Evolutionary conservation across 2,329 filamentous ascomycete genomes (phyloP).

Genomic region (Grosmannia huntii): DNA sequence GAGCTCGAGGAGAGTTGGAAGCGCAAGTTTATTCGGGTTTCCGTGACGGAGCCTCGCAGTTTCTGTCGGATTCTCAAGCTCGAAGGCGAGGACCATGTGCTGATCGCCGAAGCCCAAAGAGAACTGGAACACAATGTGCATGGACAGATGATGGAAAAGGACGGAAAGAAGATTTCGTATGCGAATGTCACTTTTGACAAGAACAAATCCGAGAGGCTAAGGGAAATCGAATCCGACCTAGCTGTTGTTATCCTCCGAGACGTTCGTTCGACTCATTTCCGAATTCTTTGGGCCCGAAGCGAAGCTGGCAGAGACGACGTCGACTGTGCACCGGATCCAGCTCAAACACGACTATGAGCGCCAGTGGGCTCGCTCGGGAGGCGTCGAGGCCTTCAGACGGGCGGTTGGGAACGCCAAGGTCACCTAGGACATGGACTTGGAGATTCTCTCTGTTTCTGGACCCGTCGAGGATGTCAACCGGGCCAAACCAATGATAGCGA

Average conservation of each 20-base stretch:
- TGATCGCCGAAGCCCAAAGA: conserved; percentile 20
- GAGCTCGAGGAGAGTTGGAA: conserved; percentile 18
- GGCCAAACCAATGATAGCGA: background rate
- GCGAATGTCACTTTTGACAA: background rate
- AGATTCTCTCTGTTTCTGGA: background rate
- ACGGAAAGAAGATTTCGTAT: conserved; percentile 20
- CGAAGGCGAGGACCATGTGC: conserved; percentile 20
- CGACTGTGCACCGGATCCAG: background rate
- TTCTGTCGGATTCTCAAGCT: conserved; percentile 22
- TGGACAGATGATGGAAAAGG: conserved; percentile 18
- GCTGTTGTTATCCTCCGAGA: conserved; percentile 19
- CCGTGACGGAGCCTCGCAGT: conserved; percentile 10
- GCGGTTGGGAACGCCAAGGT: background rate
- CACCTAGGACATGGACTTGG: background rate
- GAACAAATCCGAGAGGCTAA: background rate
- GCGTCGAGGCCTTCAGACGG: background rate
- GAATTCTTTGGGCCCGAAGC: conserved; percentile 16
- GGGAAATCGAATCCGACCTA: background rate
- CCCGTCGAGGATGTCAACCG: background rate
- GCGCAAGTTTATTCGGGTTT: conserved; percentile 16
- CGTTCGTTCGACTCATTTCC: conserved; percentile 17
- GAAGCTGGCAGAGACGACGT: background rate
- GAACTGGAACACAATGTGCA: conserved; percentile 20
- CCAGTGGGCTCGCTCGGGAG: background rate
- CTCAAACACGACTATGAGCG: background rate